These are phyloP conservation scores for Colletotrichum godetiae DNA, from an alignment of 2,329 filamentous ascomycete genomes.

Conservation along the genomic window DNA sequence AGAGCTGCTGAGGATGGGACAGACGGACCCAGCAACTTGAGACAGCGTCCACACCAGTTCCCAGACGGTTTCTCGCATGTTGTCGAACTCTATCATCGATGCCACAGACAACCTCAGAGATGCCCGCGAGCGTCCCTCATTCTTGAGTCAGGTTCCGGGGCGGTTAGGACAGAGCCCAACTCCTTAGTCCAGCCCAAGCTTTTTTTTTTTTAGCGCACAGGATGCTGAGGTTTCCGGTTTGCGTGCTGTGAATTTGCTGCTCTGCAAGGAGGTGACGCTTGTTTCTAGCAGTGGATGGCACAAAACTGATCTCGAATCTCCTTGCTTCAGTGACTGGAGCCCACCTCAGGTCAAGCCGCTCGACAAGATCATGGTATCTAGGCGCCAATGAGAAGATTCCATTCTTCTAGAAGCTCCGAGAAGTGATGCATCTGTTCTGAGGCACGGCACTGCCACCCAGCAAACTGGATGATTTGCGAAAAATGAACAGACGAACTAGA, in stretches of 20 bases:
- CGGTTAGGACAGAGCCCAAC: not conserved
- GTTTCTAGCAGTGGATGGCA: too few relatives aligned
- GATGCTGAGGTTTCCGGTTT: not conserved
- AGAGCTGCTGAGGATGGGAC: slow-evolving; percentile 23
- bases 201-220: slow-evolving; percentile 2
- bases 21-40: slow-evolving; percentile 27
- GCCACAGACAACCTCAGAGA: not conserved
- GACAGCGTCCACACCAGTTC: slow-evolving; percentile 1
- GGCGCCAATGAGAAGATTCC: not conserved
- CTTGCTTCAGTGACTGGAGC: not conserved
- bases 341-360: not conserved
- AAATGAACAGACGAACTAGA: slow-evolving; percentile 24
- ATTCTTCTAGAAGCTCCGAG: not conserved
- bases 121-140: not conserved
- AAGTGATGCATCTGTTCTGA: not conserved
- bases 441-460: slow-evolving; percentile 4
- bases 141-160: slow-evolving; percentile 14
- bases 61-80: not conserved
- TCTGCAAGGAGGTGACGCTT: not conserved
- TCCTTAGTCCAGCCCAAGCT: not conserved
- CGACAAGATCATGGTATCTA: not conserved
- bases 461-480: slow-evolving; percentile 2
- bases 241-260: not conserved
- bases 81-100: not conserved
- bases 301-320: not conserved